A percentile compares a stretch with the other conserved stretches of the same genome.
Evolutionary conservation across 352 stramenopile genomes (phyloP).

Genomic region (Phytophthora quininea): DNA sequence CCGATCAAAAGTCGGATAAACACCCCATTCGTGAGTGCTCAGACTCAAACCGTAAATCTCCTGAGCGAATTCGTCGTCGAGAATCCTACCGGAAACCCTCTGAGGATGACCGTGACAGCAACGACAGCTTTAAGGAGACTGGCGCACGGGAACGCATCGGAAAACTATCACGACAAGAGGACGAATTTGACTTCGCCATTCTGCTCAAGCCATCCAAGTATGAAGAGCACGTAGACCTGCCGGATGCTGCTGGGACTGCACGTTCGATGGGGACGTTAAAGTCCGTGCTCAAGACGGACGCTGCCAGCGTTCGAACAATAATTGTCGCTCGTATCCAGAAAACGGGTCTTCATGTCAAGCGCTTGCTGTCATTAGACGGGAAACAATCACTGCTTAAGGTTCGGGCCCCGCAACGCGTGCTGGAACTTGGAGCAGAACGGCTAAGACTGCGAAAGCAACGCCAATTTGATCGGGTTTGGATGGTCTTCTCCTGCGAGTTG

Average conservation of each 20-base stretch:
- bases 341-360: constrained; percentile 75
- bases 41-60: constrained; percentile 3
- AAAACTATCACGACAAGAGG: constrained; percentile 70
- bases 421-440: constrained; percentile 74
- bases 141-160: constrained; percentile 47
- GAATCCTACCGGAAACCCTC: constrained; percentile 15
- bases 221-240: constrained; percentile 61
- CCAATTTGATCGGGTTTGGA: constrained; percentile 77
- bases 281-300: constrained; percentile 14
- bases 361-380: constrained; percentile 72
- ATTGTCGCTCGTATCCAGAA: constrained; percentile 64
- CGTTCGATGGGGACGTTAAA: constrained; percentile 20
- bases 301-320: constrained; percentile 29
- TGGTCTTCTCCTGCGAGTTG: constrained; percentile 76
- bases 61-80: background rate
- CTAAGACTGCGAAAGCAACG: constrained; percentile 70
- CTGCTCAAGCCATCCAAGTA: constrained; percentile 75
- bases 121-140: constrained; percentile 14
- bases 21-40: background rate
- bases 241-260: constrained; percentile 3
- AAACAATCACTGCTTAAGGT: constrained; percentile 84
- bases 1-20: background rate
- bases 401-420: constrained; percentile 61
- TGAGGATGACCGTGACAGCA: constrained; percentile 19
- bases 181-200: constrained; percentile 88